A percentile compares a stretch with the other conserved stretches of the same genome.
Conservation (phyloP, 2,329 filamentous ascomycete species). For the Phialophora macrospora region DNA sequence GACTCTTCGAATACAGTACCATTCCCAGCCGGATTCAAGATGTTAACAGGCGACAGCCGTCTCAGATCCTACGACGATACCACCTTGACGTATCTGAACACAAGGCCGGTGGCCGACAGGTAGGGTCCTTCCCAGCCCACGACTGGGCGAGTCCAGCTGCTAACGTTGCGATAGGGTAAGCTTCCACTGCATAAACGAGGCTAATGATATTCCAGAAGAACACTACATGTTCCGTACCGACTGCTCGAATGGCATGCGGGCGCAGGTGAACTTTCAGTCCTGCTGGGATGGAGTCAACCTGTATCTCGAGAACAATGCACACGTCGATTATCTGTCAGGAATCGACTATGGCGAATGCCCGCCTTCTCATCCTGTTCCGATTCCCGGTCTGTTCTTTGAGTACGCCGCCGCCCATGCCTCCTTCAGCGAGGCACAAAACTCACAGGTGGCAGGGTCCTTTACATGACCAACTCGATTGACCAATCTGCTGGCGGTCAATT, state of each 20-base stretch:
- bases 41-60: slow-evolving; percentile 78
- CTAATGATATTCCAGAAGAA: slow-evolving; percentile 60
- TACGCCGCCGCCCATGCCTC: slow-evolving; percentile 46
- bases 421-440: slow-evolving; percentile 35
- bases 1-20: slow-evolving; percentile 65
- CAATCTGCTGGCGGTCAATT: slow-evolving; percentile 63
- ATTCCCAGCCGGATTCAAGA: slow-evolving; percentile 78
- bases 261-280: slow-evolving; percentile 85
- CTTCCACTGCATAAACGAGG: slow-evolving; percentile 85
- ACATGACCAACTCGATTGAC: slow-evolving; percentile 34
- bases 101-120: slow-evolving; percentile 67
- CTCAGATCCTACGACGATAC: slow-evolving; percentile 47
- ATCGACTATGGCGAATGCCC: slow-evolving; percentile 81
- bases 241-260: slow-evolving; percentile 77
- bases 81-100: slow-evolving; percentile 47
- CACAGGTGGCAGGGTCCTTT: slow-evolving; percentile 59
- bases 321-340: slow-evolving; percentile 78
- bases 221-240: slow-evolving; percentile 76
- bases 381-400: slow-evolving; percentile 81
- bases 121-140: slow-evolving; percentile 72
- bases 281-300: slow-evolving; percentile 80
- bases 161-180: slow-evolving; percentile 58
- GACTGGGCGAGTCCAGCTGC: slow-evolving; percentile 54
- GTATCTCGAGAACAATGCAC: slow-evolving; percentile 60
- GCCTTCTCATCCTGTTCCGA: slow-evolving; percentile 66